Evolutionary conservation across 2,329 filamentous ascomycete genomes (phyloP), one percentile per base, ranked within the genome.

Genomic region (Elsinoe fawcettii): DNA sequence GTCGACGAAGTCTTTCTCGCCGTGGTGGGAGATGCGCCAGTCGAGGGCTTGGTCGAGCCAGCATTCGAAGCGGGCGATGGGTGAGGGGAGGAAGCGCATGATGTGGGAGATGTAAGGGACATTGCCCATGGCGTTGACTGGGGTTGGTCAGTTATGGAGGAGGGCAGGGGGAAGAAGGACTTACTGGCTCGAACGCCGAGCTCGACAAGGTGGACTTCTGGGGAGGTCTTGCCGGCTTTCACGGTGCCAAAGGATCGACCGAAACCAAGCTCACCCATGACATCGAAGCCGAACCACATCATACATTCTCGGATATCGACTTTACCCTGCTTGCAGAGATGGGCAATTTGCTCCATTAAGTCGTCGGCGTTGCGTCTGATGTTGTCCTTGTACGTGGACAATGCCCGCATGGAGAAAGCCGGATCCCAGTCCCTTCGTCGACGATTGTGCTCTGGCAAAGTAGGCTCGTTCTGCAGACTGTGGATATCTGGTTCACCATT

Each of bases 241-340:
- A 74, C 64, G 64, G 71, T 74, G 30, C 70, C 67, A 61, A 71
- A 70, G 25, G 70, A 61, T 51, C 67, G 60, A 3, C 68, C 71
- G 61, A 74, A 75, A 1, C 69, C 70, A 41, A 75, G 62, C n/a
- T 67, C 67, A 8, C 72, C 69, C 67, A 74, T 73, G 16, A 73
- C 65, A 60, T 75, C 72, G 60, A 71, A 74, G 18, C 63, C 66
- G 60, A 68, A 74, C 46, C 67, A 67, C 12, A 66, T 68, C 55
- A 71, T 69, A 59, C 67, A 72, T 43, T 71, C 64, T 2, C 66
- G 60, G 25, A 74, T 62, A 41, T 70, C 55, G 8, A 78, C 59
- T 44, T 44, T 44, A 7, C 22, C 1, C 20, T 22, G 41, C 41
- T 20, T 44, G 41, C 18, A 20, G 16, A 44, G 41, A 7, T 25